Base-by-base conservation (phyloP, 345 rosid species). In the Corchorus olitorius region DNA sequence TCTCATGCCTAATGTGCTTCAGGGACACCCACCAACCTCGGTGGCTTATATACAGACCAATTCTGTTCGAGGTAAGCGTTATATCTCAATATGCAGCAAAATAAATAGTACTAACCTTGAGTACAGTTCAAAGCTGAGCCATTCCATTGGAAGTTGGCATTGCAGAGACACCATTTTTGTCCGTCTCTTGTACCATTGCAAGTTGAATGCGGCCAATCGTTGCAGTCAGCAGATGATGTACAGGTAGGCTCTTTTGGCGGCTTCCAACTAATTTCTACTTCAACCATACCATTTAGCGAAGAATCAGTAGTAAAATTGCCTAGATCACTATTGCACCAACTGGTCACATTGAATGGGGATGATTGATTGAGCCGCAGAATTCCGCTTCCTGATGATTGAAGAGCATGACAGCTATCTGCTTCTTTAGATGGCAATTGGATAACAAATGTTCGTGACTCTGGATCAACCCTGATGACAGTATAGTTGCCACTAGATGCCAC, bases 151-250 rank as follows among this genome's bases (percentile, higher is more conserved):
- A 75, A 71, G 34, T 33, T 20, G 0, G 67, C 27, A 49, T 17
- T 15, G 64, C 83, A 80, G 17, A 70, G 48, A 61, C 79, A 80
- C 8, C 69, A 50, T 63, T 20, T 71, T 2, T 1, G 14, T 13
- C 76, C 70, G 22, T 46, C 17, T 12, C 19, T 5, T 22, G 41
- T 33, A 41, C 6, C 4, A 39, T 45, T 58, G 41, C 76, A 73
- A 45, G 54, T 46, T 65, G 83, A 71, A 46, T 65, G 4, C 33
- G 74, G 70, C 79, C 79, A 80, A 72, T 80, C 56, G 12, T 54
- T 66, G 73, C 73, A 76, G 74, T 80, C 83, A 14, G 60, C 17
- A 27, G 62, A 19, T 48, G 79, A 56, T 46, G 11, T 19, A 33
- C 76, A 73, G 22, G 34, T 58, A 14, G 76, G 76, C 66, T 73